Conservation (phyloP, 306 rosid species). For the Myrica gale region DNA sequence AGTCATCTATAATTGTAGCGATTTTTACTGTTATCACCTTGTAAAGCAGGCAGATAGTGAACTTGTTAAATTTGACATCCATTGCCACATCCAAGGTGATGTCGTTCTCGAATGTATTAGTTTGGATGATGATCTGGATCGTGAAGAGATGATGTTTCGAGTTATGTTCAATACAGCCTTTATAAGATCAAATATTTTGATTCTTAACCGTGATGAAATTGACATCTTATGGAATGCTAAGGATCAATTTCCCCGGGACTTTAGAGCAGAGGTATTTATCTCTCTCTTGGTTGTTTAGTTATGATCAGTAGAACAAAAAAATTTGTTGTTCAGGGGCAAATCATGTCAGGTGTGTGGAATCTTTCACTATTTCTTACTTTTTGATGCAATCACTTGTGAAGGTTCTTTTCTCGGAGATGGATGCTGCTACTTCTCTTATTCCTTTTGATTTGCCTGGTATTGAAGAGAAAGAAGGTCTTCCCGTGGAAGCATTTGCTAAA, state of each 20-base stretch:
- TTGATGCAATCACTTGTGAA: conserved; percentile 35
- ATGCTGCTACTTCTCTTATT: conserved; percentile 59
- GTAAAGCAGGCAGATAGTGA: conserved; percentile 74
- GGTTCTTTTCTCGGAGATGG: conserved; percentile 95
- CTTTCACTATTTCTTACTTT: conserved; percentile 49
- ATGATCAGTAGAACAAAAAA: conserved; percentile 12
- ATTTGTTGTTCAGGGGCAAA: conserved; percentile 30
- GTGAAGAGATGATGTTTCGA: conserved; percentile 89
- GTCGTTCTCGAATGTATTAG: conserved; percentile 92
- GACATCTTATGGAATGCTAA: conserved; percentile 76
- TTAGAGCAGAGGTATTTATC: conserved; percentile 89
- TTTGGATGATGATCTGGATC: conserved; percentile 76
- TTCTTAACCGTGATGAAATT: conserved; percentile 89
- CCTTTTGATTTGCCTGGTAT: conserved; percentile 62
- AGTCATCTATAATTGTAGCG: conserved; percentile 12
- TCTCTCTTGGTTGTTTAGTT: conserved; percentile 14
- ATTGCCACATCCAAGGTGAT: conserved; percentile 94
- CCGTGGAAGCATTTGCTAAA: conserved; percentile 86
- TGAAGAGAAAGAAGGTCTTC: conserved; percentile 90
- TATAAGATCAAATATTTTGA: conserved; percentile 94
- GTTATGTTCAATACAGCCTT: conserved; percentile 97
- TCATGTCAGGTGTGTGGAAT: conserved; percentile 40
- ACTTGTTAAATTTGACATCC: conserved; percentile 86
- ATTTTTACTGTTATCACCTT: conserved; percentile 25
- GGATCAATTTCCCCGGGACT: conserved; percentile 76